phyloP scores from a whole-genome alignment of 2,329 filamentous ascomycete species.

The Fusarium fracticaudum region DNA sequence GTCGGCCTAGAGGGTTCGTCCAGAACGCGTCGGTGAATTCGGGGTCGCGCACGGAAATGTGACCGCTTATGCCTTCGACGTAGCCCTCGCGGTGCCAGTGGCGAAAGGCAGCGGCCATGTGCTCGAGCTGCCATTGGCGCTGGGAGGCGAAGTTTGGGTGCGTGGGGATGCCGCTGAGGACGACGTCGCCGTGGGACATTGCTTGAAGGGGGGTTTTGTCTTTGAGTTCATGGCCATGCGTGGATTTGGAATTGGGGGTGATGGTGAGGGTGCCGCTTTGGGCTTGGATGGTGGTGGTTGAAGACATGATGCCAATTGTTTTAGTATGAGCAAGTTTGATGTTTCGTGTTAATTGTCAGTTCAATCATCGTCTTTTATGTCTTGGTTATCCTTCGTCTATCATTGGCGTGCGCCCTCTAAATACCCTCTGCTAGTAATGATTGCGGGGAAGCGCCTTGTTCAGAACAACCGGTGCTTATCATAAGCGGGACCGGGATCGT shows the following conservation, averaged over 20 bases:
- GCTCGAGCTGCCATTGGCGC: conserved; percentile 57
- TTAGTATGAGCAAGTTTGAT: no score
- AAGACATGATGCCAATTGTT: not conserved
- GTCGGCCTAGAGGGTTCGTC: conserved; percentile 72
- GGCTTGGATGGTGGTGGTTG: not conserved
- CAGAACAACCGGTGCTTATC: not conserved
- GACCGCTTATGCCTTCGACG: conserved; percentile 74
- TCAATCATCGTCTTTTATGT: not conserved
- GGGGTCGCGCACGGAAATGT: conserved; percentile 73
- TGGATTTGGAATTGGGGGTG: conserved; percentile 7
- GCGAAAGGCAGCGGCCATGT: conserved; percentile 74
- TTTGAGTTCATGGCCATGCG: conserved; percentile 37
- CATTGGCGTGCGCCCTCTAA: conserved; percentile 27
- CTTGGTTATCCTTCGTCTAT: not conserved
- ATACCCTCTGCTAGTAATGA: not conserved
- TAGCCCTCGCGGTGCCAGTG: conserved; percentile 73
- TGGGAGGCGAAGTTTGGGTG: conserved; percentile 39
- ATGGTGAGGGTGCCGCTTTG: conserved; percentile 9
- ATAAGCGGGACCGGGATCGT: conserved; percentile 7
- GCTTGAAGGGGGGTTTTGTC: conserved; percentile 40
- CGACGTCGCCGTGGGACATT: conserved; percentile 41
- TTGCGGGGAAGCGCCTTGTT: conserved; percentile 4
- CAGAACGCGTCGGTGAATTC: conserved; percentile 69
- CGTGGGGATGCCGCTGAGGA: conserved; percentile 38
- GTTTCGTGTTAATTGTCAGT: no score